phyloP scores from a whole-genome alignment of 2,329 filamentous ascomycete species.

The Zasmidium angulare region DNA sequence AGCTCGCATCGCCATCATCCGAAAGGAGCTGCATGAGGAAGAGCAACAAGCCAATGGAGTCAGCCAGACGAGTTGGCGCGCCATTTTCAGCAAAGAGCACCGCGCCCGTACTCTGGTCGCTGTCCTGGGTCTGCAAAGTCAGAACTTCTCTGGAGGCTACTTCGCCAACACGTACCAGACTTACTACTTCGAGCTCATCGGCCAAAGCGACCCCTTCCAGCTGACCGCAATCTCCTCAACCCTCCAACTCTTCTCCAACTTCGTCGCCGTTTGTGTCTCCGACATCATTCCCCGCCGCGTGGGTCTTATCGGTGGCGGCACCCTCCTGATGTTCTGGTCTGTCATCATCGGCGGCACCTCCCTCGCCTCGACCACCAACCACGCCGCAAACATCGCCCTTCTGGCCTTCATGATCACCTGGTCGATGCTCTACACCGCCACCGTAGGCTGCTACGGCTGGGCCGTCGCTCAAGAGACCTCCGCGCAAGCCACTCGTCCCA shows the following conservation, averaged over 20 bases:
- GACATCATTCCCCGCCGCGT: constrained; percentile 26
- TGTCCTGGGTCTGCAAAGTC: constrained; percentile 26
- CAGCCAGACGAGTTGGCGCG: constrained; percentile 28
- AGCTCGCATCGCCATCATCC: constrained; percentile 20
- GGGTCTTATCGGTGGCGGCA: constrained; percentile 26
- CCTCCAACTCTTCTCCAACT: constrained; percentile 25
- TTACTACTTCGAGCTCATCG: constrained; percentile 27
- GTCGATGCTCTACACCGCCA: constrained; percentile 29
- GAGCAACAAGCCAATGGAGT: constrained; percentile 21
- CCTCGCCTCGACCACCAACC: constrained; percentile 22
- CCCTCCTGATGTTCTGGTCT: constrained; percentile 26
- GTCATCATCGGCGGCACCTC: constrained; percentile 25
- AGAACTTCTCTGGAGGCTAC: constrained; percentile 27
- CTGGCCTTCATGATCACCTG: constrained; percentile 31
- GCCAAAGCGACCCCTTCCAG: constrained; percentile 24
- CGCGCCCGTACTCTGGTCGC: constrained; percentile 26
- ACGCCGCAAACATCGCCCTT: constrained; percentile 24
- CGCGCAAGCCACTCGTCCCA: constrained; percentile 25
- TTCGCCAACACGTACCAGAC: constrained; percentile 23
- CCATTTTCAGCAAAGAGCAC: constrained; percentile 29
- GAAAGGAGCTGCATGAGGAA: constrained; percentile 23
- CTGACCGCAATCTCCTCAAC: constrained; percentile 27
- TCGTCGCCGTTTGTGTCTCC: constrained; percentile 22
- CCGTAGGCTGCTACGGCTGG: constrained; percentile 30
- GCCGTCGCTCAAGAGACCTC: constrained; percentile 29